Base-by-base conservation (phyloP, 768 basidiomycete genomes). In the Auriscalpium microsporum region DNA sequence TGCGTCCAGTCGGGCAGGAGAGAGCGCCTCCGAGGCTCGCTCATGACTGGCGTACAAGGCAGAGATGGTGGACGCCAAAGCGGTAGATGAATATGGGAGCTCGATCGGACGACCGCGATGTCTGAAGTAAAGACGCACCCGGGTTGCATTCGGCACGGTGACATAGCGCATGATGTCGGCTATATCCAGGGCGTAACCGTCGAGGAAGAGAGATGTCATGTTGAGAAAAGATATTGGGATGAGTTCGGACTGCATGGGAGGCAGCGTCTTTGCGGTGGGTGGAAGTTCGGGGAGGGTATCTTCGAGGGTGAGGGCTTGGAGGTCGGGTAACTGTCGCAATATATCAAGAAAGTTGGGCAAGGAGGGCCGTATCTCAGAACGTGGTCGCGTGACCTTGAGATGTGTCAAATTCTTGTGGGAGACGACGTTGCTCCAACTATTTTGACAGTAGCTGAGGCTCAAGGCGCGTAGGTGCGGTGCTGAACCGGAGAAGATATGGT, bases 381-480 rank as follows among this genome's bases (percentile, higher is more conserved):
- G 40, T 14, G 13, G 14, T 3, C 40, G 17, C 3, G 40, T 8
- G 45, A 35, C 44, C 53, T 28, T 10, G 34, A 48, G 21, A 14
- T 33, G 23, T 53, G 48, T 28, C 28, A 28, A 28, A 28, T 28
- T 28, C 2, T 50, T 47, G 44, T 56, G 48, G 34, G 53, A 37
- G 37, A 54, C 28, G 28, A 40, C 16, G 33, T 3, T 16, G 33
- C 44, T 17, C 56, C 56, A 58, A n/a, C 57, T 36, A 38, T 47
- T 53, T 28, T 50, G 45, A 33, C 56, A 59, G 11, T 21, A 19
- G 21, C 4, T 1, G 16, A 59, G 58, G 2, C 37, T 23, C 33
- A 52, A 46, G 47, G 16, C 35, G 10, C 56, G 56, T n/a, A 59
- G 28, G 7, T 17, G 47, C 4, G 56, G 56, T 1, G 58, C 58